Base-by-base conservation (phyloP, 2,329 filamentous ascomycete genomes). In the Acephala macrosclerotiorum region DNA sequence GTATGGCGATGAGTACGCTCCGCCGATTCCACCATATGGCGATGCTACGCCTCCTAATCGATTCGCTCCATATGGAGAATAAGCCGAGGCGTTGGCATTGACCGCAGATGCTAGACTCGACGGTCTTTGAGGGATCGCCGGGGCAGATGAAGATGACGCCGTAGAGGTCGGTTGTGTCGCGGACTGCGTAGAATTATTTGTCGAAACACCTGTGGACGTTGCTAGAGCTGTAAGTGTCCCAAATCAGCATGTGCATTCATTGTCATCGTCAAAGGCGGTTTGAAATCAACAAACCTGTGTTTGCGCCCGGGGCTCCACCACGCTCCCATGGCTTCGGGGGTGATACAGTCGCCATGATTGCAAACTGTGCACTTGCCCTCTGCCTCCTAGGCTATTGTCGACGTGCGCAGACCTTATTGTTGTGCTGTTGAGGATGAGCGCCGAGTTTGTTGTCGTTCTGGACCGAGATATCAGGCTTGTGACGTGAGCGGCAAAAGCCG, bases 271-370 rank as follows among this genome's bases (percentile, higher is more conserved):
- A 53, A 26, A 42, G 22, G 14, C 58, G 60, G 11, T 60, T 45
- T n/a, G 29, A 38, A 66, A 64, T 64, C 40, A 66, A 75, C 74
- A 63, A 67, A 76, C 75, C 74, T 68, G 70, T 65, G 63, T 65
- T 73, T 71, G 55, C 66, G 63, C 71, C 70, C 35, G 67, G 71
- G 40, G 61, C 69, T 64, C 70, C 73, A 80, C 90, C 91, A 79
- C 91, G 88, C 82, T 99, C 96, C 96, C 96, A 99, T 56, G 96
- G 96, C 82, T 99, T 99, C 63, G 96, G 96, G 77, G 96, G 96
- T 79, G 95, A 97, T 70, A 87, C 87, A 85, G 89, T 89, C 14
- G 69, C 65, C 72, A 77, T 77, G 20, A 60, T 64, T 47, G 64
- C 22, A 36, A 51, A 56, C 29, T 35, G 29, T 51, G 40, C 53